Percentiles rank a stretch among this genome's conserved stretches.
phyloP scores from a whole-genome alignment of 2,329 filamentous ascomycete genomes.

The Herpomyces periplanetae region DNA sequence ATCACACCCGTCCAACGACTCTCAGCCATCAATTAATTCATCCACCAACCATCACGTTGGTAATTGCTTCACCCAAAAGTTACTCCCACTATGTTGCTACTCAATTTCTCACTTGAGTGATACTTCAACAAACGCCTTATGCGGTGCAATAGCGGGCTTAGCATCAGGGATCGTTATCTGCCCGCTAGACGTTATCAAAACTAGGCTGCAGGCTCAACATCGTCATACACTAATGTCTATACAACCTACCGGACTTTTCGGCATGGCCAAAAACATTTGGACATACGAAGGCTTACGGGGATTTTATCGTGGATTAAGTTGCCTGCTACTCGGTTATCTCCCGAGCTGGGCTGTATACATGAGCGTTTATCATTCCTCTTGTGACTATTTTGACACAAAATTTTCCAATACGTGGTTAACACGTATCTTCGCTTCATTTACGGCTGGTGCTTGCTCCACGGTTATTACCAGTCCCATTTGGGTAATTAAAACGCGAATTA shows the following conservation, averaged over 20 bases:
- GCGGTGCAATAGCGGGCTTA: slow-evolving; percentile 58
- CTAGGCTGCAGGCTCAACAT: slow-evolving; percentile 59
- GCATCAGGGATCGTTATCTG: slow-evolving; percentile 81
- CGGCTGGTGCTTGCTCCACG: slow-evolving; percentile 68
- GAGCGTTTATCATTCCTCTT: slow-evolving; percentile 70
- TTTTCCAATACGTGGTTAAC: slow-evolving; percentile 33
- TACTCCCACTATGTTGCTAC: no score
- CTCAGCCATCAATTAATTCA: no score
- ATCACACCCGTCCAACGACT: no score
- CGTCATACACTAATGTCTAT: slow-evolving; percentile 9
- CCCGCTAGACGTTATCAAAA: slow-evolving; percentile 94
- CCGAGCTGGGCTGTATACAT: slow-evolving; percentile 97
- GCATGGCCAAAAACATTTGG: slow-evolving; percentile 55
- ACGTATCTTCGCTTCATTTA: slow-evolving; percentile 56
- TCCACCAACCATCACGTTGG: no score
- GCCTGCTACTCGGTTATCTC: slow-evolving; percentile 75
- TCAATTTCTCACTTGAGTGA: no score
- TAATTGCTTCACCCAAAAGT: no score
- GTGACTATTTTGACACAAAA: slow-evolving; percentile 25
- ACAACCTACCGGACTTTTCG: slow-evolving; percentile 43
- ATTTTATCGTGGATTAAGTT: slow-evolving; percentile 66
- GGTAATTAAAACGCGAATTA: slow-evolving; percentile 93
- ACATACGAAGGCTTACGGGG: slow-evolving; percentile 52
- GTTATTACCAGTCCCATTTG: slow-evolving; percentile 88
- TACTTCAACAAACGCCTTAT: slow-evolving; percentile 30